Conservation (phyloP, 495 filamentous ascomycete genomes). For the Tuber magnatum region DNA sequence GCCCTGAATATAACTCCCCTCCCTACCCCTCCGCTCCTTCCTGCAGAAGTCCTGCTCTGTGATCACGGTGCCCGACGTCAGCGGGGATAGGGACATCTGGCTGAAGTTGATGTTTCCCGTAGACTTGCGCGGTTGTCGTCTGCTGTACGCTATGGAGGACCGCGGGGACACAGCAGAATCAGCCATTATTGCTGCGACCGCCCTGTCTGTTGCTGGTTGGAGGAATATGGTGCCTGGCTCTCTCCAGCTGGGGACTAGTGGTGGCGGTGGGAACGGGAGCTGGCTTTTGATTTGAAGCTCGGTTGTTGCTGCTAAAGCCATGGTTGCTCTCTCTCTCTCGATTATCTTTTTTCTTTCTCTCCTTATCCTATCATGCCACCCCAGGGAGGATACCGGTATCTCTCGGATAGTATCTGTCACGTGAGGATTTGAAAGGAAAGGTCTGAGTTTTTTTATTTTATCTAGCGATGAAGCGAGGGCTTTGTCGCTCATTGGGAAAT, state of each 20-base stretch:
- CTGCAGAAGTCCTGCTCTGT: constrained; percentile 32
- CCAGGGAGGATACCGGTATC: neutral
- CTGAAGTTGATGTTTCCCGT: constrained; percentile 39
- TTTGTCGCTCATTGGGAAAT: neutral
- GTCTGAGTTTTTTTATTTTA: neutral
- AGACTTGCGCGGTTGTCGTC: constrained; percentile 37
- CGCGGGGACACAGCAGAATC: constrained; percentile 15
- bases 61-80: constrained; percentile 30
- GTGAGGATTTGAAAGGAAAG: neutral
- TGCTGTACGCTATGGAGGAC: constrained; percentile 19
- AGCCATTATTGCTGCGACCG: constrained; percentile 11
- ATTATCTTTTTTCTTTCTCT: neutral
- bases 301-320: neutral
- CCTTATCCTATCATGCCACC: neutral
- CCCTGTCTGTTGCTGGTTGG: neutral
- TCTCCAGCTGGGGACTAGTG: neutral
- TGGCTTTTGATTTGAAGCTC: neutral
- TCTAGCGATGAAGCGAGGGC: neutral
- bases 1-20: constrained; percentile 35
- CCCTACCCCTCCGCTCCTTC: constrained; percentile 22
- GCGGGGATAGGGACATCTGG: constrained; percentile 34
- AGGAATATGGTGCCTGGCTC: neutral
- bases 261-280: neutral
- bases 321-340: neutral
- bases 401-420: neutral